Evolutionary conservation across 2,329 filamentous ascomycete species (phyloP), one percentile per base, ranked within the genome.

Genomic region (Colletotrichum sublineola): DNA sequence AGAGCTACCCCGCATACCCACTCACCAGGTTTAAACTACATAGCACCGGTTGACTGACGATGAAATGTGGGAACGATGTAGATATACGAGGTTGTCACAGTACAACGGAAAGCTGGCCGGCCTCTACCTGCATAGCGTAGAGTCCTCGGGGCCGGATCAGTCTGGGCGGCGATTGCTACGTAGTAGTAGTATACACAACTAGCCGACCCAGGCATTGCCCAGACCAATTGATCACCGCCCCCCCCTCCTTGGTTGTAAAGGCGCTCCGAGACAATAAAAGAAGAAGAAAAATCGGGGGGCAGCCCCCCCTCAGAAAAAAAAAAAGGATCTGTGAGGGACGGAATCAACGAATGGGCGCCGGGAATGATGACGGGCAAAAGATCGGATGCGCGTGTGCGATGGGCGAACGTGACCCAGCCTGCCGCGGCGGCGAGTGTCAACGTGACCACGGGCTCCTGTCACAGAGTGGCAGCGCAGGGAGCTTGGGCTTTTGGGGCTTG

Each of bases 401-500:
- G 53, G 31, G 52, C 42, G 60, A 73, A 69, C 66, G 70, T 73
- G 66, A 73, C 70, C 46, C n/a, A 46, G 48, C 18, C 29, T 38
- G 44, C 60, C 33, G 66, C 69, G 69, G 42, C 65, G 31, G 42
- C 65, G 31, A 46, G 70, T 44, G 53, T 20, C 38, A 68, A 73
- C 66, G 70, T 73, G 66, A 73, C 70, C 70, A 48, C 40, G 29
- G 36, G 33, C 33, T 57, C 44, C 38, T 60, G 65, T 50, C 65
- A 52, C 53, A 63, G n/a, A 46, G 18, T 48, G 14, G 57, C 46
- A 52, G 57, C 64, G 64, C 50, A 40, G 36, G 60, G 57, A 71
- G 58, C 52, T 67, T 62, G 63, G 68, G 36, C 36, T 46, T 44
- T 29, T 29, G 38, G 38, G 24, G 56, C 2, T 7, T 15, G 20